Percentiles rank a stretch among this genome's conserved stretches.
Conservation (phyloP, 306 rosid genomes). For the Cucurbita argyrosperma region DNA sequence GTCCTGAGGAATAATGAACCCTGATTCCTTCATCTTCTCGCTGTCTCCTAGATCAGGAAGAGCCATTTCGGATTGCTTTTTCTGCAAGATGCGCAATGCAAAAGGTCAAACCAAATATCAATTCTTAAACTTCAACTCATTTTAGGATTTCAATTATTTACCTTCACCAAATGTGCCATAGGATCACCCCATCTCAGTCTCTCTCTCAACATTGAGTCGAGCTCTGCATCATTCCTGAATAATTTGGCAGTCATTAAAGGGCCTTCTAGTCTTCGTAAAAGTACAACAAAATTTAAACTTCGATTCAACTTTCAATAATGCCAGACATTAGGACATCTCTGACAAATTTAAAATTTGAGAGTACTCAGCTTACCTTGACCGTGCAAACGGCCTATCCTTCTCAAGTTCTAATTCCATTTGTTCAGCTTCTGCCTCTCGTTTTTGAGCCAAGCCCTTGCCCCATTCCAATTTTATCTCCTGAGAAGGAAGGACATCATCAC, state of each 20-base stretch:
- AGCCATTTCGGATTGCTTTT: constrained; percentile 37
- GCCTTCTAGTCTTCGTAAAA: neutral
- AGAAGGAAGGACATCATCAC: neutral
- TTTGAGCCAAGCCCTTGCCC: constrained; percentile 95
- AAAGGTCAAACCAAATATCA: constrained; percentile 9
- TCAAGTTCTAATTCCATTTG: constrained; percentile 66
- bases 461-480: constrained; percentile 80
- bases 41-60: constrained; percentile 49
- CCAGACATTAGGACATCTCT: neutral
- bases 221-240: constrained; percentile 77
- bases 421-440: constrained; percentile 78
- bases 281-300: neutral
- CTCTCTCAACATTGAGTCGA: constrained; percentile 59
- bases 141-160: constrained; percentile 15
- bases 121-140: neutral
- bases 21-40: constrained; percentile 73
- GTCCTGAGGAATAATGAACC: constrained; percentile 77
- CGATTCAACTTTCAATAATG: neutral
- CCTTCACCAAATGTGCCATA: constrained; percentile 91
- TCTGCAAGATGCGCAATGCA: constrained; percentile 31
- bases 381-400: constrained; percentile 80
- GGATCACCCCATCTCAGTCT: constrained; percentile 90
- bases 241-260: neutral
- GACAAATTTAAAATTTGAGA: neutral
- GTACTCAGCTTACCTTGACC: constrained; percentile 45